These are phyloP conservation scores for Mortierella sp. DNA, from an alignment of 371 early-diverging fungal genomes.

Conservation along the genomic window DNA sequence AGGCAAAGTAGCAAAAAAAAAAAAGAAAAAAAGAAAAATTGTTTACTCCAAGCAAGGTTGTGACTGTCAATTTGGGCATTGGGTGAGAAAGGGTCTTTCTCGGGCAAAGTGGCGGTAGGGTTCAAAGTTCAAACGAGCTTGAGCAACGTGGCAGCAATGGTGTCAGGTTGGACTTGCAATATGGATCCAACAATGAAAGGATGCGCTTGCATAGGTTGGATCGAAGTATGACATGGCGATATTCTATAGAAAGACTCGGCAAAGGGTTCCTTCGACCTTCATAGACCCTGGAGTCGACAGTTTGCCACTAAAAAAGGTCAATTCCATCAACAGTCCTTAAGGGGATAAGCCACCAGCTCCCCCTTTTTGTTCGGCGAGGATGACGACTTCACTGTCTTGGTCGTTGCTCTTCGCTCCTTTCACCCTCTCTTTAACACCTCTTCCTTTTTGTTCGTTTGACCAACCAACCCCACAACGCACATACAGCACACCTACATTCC, in stretches of 20 bases:
- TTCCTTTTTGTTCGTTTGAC: background rate
- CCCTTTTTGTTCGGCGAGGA: background rate
- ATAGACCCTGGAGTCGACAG: too few species aligned
- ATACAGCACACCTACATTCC: slow-evolving; percentile 13
- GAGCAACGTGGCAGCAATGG: too few species aligned
- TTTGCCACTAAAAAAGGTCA: background rate
- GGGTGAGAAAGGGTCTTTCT: too few species aligned
- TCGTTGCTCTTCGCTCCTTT: background rate
- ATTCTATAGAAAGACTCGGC: background rate
- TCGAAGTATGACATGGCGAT: too few species aligned
- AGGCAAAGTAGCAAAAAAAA: slow-evolving; percentile 18
- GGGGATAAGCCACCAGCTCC: too few species aligned
- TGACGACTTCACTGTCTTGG: background rate
- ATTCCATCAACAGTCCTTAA: too few species aligned
- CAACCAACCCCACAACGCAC: background rate
- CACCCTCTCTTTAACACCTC: background rate
- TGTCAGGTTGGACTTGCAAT: too few species aligned
- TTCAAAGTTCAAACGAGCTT: too few species aligned
- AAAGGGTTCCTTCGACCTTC: too few species aligned
- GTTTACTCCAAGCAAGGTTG: slow-evolving; percentile 13
- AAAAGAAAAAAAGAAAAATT: slow-evolving; percentile 36
- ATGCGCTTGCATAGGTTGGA: too few species aligned
- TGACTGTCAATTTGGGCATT: slow-evolving; percentile 12
- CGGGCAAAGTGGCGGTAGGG: too few species aligned
- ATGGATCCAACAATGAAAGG: too few species aligned